A percentile compares a stretch with the other conserved stretches of the same genome.
Evolutionary conservation across 345 rosid species (phyloP).

Genomic region (Garcia nutans): DNA sequence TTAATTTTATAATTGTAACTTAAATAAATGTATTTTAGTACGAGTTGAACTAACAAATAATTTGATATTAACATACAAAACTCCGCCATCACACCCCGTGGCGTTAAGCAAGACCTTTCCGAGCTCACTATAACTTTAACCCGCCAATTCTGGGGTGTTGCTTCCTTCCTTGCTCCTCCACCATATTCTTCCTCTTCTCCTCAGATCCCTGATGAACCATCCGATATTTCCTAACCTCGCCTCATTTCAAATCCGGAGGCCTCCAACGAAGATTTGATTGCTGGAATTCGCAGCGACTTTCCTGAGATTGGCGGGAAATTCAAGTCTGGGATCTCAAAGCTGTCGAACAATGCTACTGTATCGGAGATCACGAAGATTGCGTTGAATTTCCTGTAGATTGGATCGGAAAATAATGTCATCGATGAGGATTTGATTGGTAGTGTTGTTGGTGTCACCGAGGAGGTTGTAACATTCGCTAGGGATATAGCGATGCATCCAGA

Average conservation of each 20-base stretch:
- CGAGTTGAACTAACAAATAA: too few relatives aligned
- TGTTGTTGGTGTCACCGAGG: constrained; percentile 79
- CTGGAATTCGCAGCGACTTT: constrained; percentile 63
- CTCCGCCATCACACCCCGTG: constrained; percentile 44
- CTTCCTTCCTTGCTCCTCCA: constrained; percentile 87
- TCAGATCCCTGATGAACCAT: constrained; percentile 23
- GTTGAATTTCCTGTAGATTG: constrained; percentile 53
- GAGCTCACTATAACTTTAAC: constrained; percentile 74
- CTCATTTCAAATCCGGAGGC: constrained; percentile 28
- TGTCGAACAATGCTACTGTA: constrained; percentile 56
- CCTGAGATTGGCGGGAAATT: constrained; percentile 66
- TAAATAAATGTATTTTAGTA: too few relatives aligned
- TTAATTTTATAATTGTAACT: too few relatives aligned
- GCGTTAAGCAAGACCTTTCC: constrained; percentile 80
- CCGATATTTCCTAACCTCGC: neutral
- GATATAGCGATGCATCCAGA: constrained; percentile 89
- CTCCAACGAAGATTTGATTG: constrained; percentile 41
- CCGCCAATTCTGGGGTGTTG: constrained; percentile 86
- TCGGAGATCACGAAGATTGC: constrained; percentile 69
- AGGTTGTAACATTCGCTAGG: constrained; percentile 71
- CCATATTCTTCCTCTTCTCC: constrained; percentile 30
- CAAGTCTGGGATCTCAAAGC: constrained; percentile 61
- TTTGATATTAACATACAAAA: too few relatives aligned
- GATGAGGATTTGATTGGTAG: constrained; percentile 46
- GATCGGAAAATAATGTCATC: constrained; percentile 42